phyloP scores from a whole-genome alignment of 2,329 filamentous ascomycete species.

The Fusarium sp. region DNA sequence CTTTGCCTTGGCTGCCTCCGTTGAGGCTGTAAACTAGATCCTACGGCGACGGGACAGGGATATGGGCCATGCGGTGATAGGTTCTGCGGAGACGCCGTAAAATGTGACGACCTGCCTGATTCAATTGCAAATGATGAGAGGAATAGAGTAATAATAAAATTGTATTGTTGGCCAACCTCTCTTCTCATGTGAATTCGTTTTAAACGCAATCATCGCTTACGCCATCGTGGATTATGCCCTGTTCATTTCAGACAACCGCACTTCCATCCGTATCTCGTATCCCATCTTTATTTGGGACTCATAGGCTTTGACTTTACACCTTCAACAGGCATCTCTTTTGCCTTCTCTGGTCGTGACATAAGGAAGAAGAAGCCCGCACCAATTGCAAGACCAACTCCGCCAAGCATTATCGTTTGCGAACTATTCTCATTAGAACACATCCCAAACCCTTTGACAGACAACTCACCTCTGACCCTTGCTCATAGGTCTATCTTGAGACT shows the following conservation, averaged over 20 bases:
- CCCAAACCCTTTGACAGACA: background rate
- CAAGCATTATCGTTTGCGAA: constrained; percentile 9
- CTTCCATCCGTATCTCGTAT: background rate
- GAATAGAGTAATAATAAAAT: background rate
- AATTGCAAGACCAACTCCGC: constrained; percentile 29
- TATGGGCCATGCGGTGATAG: background rate
- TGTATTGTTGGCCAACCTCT: background rate
- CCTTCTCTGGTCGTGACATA: constrained; percentile 2
- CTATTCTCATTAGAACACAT: background rate
- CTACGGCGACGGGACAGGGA: background rate
- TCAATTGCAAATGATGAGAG: background rate
- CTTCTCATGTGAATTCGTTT: background rate
- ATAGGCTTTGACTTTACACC: background rate
- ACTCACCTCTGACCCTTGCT: constrained; percentile 10
- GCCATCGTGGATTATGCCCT: constrained; percentile 10
- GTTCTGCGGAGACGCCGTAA: background rate
- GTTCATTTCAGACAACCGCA: background rate
- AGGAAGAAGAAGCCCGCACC: constrained; percentile 33
- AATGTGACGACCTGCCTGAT: background rate
- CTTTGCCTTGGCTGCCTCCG: constrained; percentile 24
- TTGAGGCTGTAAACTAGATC: constrained; percentile 20
- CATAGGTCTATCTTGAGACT: background rate
- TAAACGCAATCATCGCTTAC: constrained; percentile 22
- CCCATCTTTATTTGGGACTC: background rate
- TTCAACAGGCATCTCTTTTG: constrained; percentile 19